Conservation (phyloP, 1,284 basidiomycete genomes). For the Hemileia vastatrix region DNA sequence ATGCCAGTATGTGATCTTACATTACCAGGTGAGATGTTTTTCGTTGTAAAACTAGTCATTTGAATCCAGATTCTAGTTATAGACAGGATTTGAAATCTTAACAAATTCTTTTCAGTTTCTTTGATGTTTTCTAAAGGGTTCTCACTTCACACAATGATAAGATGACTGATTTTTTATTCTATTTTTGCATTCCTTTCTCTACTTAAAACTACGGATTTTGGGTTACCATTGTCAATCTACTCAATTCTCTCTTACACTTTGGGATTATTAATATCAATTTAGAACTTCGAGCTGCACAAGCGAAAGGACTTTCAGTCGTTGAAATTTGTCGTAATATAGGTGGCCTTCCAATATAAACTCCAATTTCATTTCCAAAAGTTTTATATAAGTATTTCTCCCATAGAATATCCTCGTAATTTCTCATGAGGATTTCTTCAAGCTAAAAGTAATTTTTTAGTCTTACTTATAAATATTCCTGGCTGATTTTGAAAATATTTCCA, state of each 20-base stretch:
- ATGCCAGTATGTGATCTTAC: constrained; percentile 20
- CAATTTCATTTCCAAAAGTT: not conserved
- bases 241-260: not conserved
- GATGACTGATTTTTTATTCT: no score
- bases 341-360: constrained; percentile 17
- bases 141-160: no score
- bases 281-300: not conserved
- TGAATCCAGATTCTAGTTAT: not conserved
- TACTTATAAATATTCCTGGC: no score
- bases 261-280: no score
- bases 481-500: no score
- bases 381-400: not conserved
- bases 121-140: no score
- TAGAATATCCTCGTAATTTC: not conserved
- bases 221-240: not conserved
- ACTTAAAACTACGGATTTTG: not conserved
- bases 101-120: not conserved
- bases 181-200: no score
- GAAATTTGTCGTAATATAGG: constrained; percentile 16
- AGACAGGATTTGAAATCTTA: not conserved
- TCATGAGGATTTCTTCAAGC: no score
- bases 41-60: no score
- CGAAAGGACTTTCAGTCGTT: constrained; percentile 9
- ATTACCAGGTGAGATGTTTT: constrained; percentile 7
- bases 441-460: no score